These are phyloP conservation scores for Rhododendron molle DNA, from an alignment of 148 eudicot species.

Conservation along the genomic window DNA sequence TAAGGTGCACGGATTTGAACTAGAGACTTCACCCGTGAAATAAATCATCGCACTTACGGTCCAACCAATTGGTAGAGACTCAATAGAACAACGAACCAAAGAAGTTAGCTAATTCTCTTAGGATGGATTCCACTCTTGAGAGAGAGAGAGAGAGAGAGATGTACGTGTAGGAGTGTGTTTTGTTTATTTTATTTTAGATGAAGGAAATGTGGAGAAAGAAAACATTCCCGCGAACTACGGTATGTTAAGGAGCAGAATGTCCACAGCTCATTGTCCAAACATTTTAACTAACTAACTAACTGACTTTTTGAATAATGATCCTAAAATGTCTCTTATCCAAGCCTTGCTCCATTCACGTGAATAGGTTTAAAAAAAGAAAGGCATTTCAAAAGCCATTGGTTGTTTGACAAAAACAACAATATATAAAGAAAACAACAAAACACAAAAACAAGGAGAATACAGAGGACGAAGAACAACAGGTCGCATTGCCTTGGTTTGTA, in stretches of 20 bases:
- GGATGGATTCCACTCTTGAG: neutral
- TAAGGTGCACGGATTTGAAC: neutral
- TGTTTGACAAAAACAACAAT: neutral
- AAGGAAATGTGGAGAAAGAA: neutral
- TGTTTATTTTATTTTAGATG: neutral
- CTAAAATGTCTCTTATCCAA: slow-evolving; percentile 45
- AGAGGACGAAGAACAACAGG: neutral
- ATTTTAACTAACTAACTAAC: slow-evolving; percentile 1
- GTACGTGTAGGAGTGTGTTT: neutral
- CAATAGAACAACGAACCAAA: neutral
- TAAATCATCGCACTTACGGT: neutral
- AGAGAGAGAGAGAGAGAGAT: no score
- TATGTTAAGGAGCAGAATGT: neutral
- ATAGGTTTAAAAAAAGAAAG: neutral
- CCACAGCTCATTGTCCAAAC: neutral
- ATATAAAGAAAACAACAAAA: slow-evolving; percentile 18
- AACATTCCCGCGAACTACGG: neutral
- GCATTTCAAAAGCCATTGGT: slow-evolving; percentile 9
- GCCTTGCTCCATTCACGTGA: slow-evolving; percentile 11
- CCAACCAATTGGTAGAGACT: neutral
- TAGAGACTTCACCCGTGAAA: neutral
- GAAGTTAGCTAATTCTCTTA: neutral
- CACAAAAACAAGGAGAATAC: neutral
- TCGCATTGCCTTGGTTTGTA: neutral
- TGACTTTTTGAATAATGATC: slow-evolving; percentile 5